These are phyloP conservation scores for Solanum pennellii DNA, from an alignment of 257 asterid species.

Conservation along the genomic window DNA sequence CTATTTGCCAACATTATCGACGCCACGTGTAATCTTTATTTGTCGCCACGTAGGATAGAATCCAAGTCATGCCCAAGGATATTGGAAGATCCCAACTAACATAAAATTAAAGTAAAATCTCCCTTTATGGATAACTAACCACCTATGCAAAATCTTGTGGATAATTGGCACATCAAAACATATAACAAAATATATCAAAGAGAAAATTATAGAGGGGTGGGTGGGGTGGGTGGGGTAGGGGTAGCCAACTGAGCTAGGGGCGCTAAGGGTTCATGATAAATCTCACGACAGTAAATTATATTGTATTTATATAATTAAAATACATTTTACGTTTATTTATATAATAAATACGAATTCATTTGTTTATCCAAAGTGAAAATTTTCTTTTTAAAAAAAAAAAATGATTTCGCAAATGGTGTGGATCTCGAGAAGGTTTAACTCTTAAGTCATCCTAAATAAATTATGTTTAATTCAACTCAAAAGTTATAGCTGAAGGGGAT, in stretches of 20 bases:
- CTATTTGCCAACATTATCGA: constrained; percentile 1
- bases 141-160: not conserved
- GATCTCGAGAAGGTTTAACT: not conserved
- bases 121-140: not conserved
- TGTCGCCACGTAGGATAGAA: constrained; percentile 2
- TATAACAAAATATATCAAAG: not conserved
- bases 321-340: not conserved
- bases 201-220: not conserved
- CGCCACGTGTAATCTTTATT: not conserved
- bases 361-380: not conserved
- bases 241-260: rapidly evolving
- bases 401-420: not conserved
- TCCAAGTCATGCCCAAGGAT: not conserved
- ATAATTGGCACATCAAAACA: not conserved
- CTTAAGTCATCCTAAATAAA: too few relatives aligned
- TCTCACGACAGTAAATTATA: not conserved
- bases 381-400: rapidly evolving
- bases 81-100: constrained; percentile 1
- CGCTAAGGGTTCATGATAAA: not conserved
- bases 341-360: not conserved
- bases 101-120: not conserved
- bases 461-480: not conserved
- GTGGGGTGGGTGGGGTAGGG: too few relatives aligned
- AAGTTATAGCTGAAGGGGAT: not conserved
- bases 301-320: not conserved